Conservation (phyloP, 805 yeast genomes). For the Hanseniaspora lindneri region DNA sequence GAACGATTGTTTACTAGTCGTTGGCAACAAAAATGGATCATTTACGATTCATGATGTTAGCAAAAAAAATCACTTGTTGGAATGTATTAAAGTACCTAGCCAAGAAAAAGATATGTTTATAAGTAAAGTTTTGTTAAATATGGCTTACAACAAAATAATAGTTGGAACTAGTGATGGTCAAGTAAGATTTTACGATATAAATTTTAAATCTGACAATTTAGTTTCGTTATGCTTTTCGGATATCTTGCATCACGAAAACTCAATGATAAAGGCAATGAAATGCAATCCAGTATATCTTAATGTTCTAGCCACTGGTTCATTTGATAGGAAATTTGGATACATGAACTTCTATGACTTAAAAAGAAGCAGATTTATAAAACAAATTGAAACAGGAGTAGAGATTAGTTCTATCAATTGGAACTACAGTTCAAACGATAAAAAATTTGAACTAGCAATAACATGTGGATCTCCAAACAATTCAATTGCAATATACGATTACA, state of each 20-base stretch:
- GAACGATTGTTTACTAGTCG: slow-evolving; percentile 67
- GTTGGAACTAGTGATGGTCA: slow-evolving; percentile 10
- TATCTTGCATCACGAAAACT: not conserved
- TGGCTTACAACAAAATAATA: not conserved
- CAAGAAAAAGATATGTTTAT: not conserved
- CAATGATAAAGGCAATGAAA: slow-evolving; percentile 10
- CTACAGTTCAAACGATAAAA: slow-evolving; percentile 30
- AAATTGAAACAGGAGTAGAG: slow-evolving; percentile 86
- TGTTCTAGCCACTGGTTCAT: slow-evolving; percentile 9
- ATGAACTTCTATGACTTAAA: slow-evolving; percentile 11
- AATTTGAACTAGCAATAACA: slow-evolving; percentile 71
- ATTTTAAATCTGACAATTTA: not conserved
- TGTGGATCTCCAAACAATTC: slow-evolving; percentile 88
- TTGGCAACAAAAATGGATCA: slow-evolving; percentile 81
- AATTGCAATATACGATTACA: slow-evolving; percentile 73
- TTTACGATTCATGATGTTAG: slow-evolving; percentile 85
- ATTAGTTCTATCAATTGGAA: slow-evolving; percentile 94
- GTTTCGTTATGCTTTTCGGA: not conserved
- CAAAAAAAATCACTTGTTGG: slow-evolving; percentile 59
- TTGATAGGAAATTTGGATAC: not conserved
- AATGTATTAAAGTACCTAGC: slow-evolving; percentile 29
- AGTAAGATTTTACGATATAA: slow-evolving; percentile 4
- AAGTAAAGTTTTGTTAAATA: not conserved
- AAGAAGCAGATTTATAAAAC: slow-evolving; percentile 42
- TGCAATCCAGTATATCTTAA: slow-evolving; percentile 4